These are phyloP conservation scores for Mimosa bimucronata DNA, from an alignment of 306 rosid species.

Conservation along the genomic window DNA sequence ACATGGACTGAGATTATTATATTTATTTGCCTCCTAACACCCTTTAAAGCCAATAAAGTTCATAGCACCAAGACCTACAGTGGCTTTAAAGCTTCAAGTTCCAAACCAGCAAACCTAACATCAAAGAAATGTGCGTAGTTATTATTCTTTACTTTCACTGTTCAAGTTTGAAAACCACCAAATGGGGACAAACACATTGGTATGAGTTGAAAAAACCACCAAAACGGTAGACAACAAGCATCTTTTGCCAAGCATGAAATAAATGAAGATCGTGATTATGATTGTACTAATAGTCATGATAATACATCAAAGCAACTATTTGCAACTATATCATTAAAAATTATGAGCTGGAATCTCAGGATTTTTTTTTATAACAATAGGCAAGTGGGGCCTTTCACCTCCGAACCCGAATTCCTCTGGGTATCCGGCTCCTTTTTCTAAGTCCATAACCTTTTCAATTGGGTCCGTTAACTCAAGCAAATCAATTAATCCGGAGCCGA, in stretches of 20 bases:
- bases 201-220: too few relatives aligned
- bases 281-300: conserved; percentile 34
- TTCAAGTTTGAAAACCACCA: conserved; percentile 70
- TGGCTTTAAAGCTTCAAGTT: conserved; percentile 66
- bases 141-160: too few relatives aligned
- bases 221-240: conserved; percentile 91
- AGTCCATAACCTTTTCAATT: too few relatives aligned
- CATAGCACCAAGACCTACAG: conserved; percentile 50
- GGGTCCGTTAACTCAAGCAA: too few relatives aligned
- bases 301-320: conserved; percentile 60
- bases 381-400: too few relatives aligned
- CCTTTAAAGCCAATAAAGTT: conserved; percentile 45
- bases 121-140: conserved; percentile 32
- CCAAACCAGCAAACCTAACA: conserved; percentile 72
- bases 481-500: too few relatives aligned
- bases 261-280: conserved; percentile 56
- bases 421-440: too few relatives aligned
- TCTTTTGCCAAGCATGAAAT: conserved; percentile 63
- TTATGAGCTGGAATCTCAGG: conserved; percentile 47
- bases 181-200: too few relatives aligned
- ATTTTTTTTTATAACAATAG: too few relatives aligned
- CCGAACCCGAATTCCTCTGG: too few relatives aligned
- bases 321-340: conserved; percentile 54
- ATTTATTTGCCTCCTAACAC: conserved; percentile 47
- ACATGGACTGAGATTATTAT: conserved; percentile 11